Conservation (phyloP, 257 asterid species). For the Solanum corneliomulleri region DNA sequence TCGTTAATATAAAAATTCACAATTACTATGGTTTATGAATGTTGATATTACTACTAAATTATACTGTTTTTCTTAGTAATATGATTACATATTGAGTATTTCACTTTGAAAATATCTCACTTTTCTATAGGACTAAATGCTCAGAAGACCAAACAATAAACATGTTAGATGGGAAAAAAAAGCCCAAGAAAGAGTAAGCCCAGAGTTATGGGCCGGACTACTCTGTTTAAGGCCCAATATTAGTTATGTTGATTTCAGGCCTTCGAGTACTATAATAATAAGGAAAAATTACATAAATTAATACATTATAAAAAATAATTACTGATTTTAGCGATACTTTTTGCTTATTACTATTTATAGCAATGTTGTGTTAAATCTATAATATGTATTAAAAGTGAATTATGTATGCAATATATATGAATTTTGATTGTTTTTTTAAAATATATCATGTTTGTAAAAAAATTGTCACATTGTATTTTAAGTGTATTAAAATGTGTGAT, state of each 20-base stretch:
- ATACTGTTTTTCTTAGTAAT: background rate
- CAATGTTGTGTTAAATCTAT: too few species aligned
- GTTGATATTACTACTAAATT: background rate
- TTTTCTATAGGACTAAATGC: background rate
- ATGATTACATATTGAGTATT: background rate
- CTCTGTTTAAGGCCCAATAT: background rate
- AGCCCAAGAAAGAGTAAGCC: background rate
- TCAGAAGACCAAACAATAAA: background rate
- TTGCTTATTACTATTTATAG: too few species aligned
- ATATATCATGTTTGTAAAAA: too few species aligned
- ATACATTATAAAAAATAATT: too few species aligned
- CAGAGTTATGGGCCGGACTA: background rate
- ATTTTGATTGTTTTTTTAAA: too few species aligned
- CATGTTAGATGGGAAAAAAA: background rate
- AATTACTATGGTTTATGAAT: background rate
- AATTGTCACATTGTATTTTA: too few species aligned
- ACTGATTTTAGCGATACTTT: too few species aligned
- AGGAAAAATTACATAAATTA: too few species aligned
- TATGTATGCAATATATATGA: too few species aligned
- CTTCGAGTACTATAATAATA: background rate
- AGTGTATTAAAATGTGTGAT: too few species aligned
- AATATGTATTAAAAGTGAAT: too few species aligned
- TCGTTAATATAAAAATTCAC: background rate
- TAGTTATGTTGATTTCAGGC: background rate
- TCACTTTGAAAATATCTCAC: background rate